Evolutionary conservation across 208 protist genomes (phyloP).

Genomic region (Trypanosoma cruzi): DNA sequence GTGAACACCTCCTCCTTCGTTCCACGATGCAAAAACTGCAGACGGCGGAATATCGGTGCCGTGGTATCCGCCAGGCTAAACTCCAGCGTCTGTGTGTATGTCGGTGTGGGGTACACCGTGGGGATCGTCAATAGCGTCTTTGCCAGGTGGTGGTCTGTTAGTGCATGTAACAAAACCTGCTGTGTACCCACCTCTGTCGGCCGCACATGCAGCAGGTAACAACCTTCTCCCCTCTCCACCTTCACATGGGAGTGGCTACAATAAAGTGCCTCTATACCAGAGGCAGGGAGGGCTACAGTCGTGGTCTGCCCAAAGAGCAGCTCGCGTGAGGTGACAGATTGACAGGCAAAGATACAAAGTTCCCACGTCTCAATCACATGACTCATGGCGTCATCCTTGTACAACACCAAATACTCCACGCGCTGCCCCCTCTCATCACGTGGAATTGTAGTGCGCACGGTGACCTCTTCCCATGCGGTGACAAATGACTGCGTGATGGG

Average conservation of each 20-base stretch:
- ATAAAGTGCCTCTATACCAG: constrained; percentile 78
- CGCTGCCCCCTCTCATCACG: constrained; percentile 42
- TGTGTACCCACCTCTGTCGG: constrained; percentile 71
- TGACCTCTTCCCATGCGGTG: constrained; percentile 84
- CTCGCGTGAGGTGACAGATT: constrained; percentile 66
- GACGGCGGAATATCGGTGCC: constrained; percentile 79
- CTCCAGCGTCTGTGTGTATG: constrained; percentile 81
- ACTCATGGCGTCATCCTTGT: constrained; percentile 68
- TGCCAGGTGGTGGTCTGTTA: constrained; percentile 50
- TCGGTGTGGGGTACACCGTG: constrained; percentile 78
- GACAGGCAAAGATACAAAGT: constrained; percentile 80
- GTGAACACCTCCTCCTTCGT: constrained; percentile 70
- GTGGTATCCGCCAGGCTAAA: constrained; percentile 60
- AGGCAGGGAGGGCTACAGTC: constrained; percentile 59
- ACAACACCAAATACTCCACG: constrained; percentile 83
- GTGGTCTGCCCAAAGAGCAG: constrained; percentile 86
- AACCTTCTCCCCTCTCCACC: constrained; percentile 42
- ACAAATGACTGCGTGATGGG: constrained; percentile 85
- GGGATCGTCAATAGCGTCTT: constrained; percentile 81
- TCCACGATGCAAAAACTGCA: constrained; percentile 74
- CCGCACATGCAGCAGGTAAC: constrained; percentile 73
- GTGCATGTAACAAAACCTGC: constrained; percentile 69
- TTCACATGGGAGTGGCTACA: constrained; percentile 59
- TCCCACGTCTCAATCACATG: constrained; percentile 88
- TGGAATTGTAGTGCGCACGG: constrained; percentile 62